Evolutionary conservation across 371 early-diverging fungal genomes (phyloP), one percentile per base, ranked within the genome.

Genomic region (Rhizomucor pusillus): DNA sequence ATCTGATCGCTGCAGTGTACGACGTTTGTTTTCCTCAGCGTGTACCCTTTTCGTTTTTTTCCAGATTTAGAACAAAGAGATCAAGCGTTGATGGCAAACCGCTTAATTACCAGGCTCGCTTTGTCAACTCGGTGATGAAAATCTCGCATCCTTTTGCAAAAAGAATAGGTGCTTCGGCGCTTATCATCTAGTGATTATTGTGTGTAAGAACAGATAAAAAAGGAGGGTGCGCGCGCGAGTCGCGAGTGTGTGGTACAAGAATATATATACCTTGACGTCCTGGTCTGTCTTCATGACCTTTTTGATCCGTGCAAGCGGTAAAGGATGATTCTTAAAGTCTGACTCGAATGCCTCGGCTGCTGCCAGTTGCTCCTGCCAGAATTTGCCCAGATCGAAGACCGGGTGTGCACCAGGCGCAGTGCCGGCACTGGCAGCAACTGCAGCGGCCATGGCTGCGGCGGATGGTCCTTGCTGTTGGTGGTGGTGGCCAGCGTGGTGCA

Each of bases 241-340:
- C 1, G 29, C 1, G n/a, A 0, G 11, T 33, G 11, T 43, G 20
- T 43, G 20, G n/a, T 43, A 11, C 11, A 23, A 47, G 37, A 11
- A 11, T 37, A 11, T 6, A 29, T 35, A 62, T 63, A 64, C 65
- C 57, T 75, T 54, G 56, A 72, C 76, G 58, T 98, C 98, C 50
- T 96, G 95, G 70, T 99, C 99, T 2, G 94, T 89, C 74, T 99
- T 99, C 99, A 99, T 99, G 40, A 99, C 95, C 67, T 99, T 95
- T 68, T 99, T 99, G 60, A 99, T 98, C 36, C 99, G 77, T n/a
- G 99, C 99, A 44, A 99, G 73, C 10, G 99, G 99, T 57, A 99
- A 71, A 23, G 88, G 84, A 62, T 99, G 94, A 35, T 85, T 81
- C 71, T 96, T 98, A 72, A 92, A 95, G 66, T 97, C 97, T 29